Percentiles rank a stretch among this genome's conserved stretches.
Evolutionary conservation across 2,329 filamentous ascomycete species (phyloP).

Genomic region (Hymenoscyphus fraxineus): DNA sequence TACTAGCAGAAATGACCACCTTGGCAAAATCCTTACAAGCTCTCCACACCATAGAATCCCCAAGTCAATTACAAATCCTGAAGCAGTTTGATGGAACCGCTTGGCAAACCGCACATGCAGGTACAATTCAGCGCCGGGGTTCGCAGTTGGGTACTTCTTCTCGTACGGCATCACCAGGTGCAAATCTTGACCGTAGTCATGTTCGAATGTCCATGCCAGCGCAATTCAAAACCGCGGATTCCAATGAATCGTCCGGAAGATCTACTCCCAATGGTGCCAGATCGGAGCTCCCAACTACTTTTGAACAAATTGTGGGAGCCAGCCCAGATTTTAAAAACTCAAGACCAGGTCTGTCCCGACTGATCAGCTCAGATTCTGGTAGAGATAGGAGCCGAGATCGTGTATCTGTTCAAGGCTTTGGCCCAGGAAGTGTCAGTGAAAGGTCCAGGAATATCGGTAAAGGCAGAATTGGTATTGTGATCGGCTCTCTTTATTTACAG

Average conservation of each 20-base stretch:
- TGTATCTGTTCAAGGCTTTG: conserved; percentile 69
- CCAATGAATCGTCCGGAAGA: conserved; percentile 32
- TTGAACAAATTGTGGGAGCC: conserved; percentile 28
- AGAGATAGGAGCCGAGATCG: conserved; percentile 41
- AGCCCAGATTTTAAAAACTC: conserved; percentile 14
- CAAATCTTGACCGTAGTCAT: conserved; percentile 54
- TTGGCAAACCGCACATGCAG: conserved; percentile 42
- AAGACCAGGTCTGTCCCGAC: conserved; percentile 22
- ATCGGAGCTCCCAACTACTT: conserved; percentile 22
- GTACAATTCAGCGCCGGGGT: conserved; percentile 46
- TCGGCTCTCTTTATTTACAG: conserved; percentile 83
- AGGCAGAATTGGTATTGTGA: conserved; percentile 71
- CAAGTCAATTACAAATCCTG: conserved; percentile 49
- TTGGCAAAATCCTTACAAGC: conserved; percentile 70
- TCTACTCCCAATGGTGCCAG: conserved; percentile 33
- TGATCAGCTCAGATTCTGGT: conserved; percentile 19
- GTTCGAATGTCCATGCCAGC: conserved; percentile 80
- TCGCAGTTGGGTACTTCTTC: conserved; percentile 46
- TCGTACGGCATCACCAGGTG: conserved; percentile 53
- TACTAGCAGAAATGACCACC: conserved; percentile 72
- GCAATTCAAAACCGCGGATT: conserved; percentile 38
- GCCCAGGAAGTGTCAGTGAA: conserved; percentile 67
- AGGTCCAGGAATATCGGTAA: conserved; percentile 76
- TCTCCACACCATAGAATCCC: conserved; percentile 73
- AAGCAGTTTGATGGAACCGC: conserved; percentile 41